Conservation (phyloP, 768 basidiomycete genomes). For the Boletus rubescentipes region DNA sequence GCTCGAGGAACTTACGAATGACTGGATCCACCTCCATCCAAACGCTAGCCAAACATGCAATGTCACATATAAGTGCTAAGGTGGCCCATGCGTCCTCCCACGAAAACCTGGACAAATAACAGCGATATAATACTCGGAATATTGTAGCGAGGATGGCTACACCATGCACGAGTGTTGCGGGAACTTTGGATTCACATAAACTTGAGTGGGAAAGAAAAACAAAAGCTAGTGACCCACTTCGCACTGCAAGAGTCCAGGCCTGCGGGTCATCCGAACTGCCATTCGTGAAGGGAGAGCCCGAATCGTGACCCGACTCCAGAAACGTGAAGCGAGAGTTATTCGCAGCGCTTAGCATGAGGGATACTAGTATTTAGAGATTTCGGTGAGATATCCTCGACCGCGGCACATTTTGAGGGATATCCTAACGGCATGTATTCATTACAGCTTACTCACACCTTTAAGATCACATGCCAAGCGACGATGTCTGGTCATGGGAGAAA, state of each 20-base stretch:
- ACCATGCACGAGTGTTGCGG: conserved; percentile 15
- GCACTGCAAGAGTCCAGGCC: conserved; percentile 10
- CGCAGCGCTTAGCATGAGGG: not conserved
- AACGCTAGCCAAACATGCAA: conserved; percentile 18
- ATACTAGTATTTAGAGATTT: not conserved
- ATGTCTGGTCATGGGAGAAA: conserved; percentile 1
- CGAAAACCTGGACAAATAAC: conserved; percentile 16
- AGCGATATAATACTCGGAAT: conserved; percentile 24
- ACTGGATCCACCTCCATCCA: conserved; percentile 12
- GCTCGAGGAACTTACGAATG: conserved; percentile 9
- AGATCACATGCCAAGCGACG: not conserved
- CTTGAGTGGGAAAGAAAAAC: not conserved
- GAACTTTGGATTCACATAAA: conserved; percentile 7
- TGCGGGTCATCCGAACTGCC: not conserved
- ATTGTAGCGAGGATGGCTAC: conserved; percentile 21
- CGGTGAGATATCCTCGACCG: not conserved
- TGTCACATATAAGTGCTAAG: conserved; percentile 22
- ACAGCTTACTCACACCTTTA: not conserved
- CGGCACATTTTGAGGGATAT: not conserved
- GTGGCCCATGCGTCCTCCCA: conserved; percentile 32
- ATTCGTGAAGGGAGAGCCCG: not conserved
- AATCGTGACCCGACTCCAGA: too few species aligned
- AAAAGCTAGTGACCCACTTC: conserved; percentile 7
- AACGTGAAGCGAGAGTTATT: not conserved
- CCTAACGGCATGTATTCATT: conserved; percentile 4